Conservation (phyloP, 148 eudicot genomes). For the Agrostemma githago region DNA sequence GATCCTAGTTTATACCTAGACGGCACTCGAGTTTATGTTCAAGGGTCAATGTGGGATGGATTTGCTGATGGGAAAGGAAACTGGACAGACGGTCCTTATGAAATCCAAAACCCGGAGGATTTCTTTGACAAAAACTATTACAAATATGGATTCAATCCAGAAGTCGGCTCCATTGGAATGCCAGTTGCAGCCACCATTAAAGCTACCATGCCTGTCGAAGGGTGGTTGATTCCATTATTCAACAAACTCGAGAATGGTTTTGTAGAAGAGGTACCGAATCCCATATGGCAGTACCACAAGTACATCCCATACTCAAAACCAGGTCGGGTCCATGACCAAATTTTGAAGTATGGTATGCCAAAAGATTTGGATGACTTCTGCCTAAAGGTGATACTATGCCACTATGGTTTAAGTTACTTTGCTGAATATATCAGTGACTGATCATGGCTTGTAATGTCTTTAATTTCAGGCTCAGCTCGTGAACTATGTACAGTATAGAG, state of each 20-base stretch:
- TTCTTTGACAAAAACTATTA: conserved; percentile 82
- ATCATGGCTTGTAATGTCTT: not conserved
- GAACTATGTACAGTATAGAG: conserved; percentile 90
- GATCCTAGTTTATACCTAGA: conserved; percentile 95
- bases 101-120: conserved; percentile 88
- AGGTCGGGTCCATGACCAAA: conserved; percentile 79
- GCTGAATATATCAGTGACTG: not conserved
- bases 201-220: conserved; percentile 89
- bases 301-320: conserved; percentile 98
- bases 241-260: conserved; percentile 53
- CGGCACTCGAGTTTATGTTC: conserved; percentile 81
- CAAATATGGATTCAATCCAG: conserved; percentile 87
- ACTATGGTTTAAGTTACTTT: not conserved
- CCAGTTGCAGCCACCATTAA: conserved; percentile 97
- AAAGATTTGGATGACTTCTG: conserved; percentile 90
- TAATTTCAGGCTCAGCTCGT: conserved; percentile 80
- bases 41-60: conserved; percentile 99
- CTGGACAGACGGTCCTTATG: conserved; percentile 91
- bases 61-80: conserved; percentile 86
- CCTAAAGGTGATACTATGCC: conserved; percentile 54
- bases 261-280: conserved; percentile 82
- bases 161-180: conserved; percentile 95
- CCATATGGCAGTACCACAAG: conserved; percentile 87
- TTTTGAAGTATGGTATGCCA: conserved; percentile 72
- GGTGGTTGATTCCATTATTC: conserved; percentile 84